phyloP scores from a whole-genome alignment of 2,329 filamentous ascomycete genomes.

The Aspergillus sp. region DNA sequence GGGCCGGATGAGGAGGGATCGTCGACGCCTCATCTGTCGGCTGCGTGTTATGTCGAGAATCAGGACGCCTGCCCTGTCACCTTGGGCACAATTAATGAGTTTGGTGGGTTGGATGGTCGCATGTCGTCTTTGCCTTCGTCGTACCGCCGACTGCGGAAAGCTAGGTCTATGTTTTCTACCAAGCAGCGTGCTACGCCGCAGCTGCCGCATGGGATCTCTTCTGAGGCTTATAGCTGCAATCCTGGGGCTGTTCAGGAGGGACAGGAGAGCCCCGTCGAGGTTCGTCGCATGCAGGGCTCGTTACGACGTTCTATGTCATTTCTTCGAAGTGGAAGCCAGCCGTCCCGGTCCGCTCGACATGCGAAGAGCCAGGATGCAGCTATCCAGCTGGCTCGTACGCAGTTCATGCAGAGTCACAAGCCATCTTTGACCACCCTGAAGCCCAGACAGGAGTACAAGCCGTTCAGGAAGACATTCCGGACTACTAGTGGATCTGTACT shows the following conservation, averaged over 20 bases:
- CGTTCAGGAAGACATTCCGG: constrained; percentile 32
- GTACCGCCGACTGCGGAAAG: constrained; percentile 39
- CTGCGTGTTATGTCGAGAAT: neutral
- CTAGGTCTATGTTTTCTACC: constrained; percentile 42
- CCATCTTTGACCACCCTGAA: constrained; percentile 15
- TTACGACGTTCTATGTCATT: constrained; percentile 39
- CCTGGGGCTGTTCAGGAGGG: neutral
- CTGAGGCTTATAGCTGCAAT: constrained; percentile 5
- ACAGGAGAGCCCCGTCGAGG: no score
- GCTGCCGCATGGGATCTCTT: constrained; percentile 9
- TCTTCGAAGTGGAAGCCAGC: constrained; percentile 21
- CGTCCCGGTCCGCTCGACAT: constrained; percentile 12
- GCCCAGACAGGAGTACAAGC: constrained; percentile 23
- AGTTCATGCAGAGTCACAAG: constrained; percentile 26
- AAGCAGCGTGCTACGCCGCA: constrained; percentile 22
- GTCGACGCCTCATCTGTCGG: constrained; percentile 2
- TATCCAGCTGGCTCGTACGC: constrained; percentile 34
- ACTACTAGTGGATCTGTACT: constrained; percentile 16
- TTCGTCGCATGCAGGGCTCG: constrained; percentile 8
- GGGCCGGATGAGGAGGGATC: neutral
- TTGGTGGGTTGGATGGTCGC: constrained; percentile 25
- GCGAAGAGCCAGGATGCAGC: constrained; percentile 30
- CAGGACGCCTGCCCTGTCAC: constrained; percentile 10
- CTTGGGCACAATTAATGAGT: constrained; percentile 24
- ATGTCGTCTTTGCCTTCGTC: constrained; percentile 38